phyloP scores from a whole-genome alignment of 352 stramenopile species.

The Globisporangium canariense region DNA sequence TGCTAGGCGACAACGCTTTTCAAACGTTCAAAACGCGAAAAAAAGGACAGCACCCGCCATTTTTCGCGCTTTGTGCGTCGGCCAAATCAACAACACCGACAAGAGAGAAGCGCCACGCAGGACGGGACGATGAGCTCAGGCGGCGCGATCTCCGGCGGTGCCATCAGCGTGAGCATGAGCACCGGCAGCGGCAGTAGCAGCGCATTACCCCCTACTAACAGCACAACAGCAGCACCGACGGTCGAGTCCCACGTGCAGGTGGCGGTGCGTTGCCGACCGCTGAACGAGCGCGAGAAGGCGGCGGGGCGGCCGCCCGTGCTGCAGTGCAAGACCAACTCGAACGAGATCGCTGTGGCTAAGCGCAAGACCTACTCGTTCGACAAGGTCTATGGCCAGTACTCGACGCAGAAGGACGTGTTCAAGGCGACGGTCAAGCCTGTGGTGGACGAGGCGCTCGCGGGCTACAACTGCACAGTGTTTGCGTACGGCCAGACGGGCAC shows the following conservation, averaged over 20 bases:
- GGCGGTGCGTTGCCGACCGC: conserved; percentile 86
- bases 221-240: not conserved
- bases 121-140: conserved; percentile 7
- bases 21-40: conserved; percentile 4
- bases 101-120: not conserved
- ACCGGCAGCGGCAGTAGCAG: conserved; percentile 3
- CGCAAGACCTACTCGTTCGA: conserved; percentile 91
- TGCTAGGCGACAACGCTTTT: not conserved
- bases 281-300: conserved; percentile 88
- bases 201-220: not conserved
- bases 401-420: conserved; percentile 97
- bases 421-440: conserved; percentile 89
- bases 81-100: not conserved
- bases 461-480: conserved; percentile 97
- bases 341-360: conserved; percentile 84
- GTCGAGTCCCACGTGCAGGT: conserved; percentile 74
- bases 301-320: conserved; percentile 74
- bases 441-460: conserved; percentile 94
- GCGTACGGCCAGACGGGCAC: conserved; percentile 97
- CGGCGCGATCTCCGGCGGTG: conserved; percentile 5
- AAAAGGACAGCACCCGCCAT: conserved; percentile 1
- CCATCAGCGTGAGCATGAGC: conserved; percentile 5
- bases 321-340: conserved; percentile 81
- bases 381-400: conserved; percentile 93
- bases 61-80: conserved; percentile 5